Evolutionary conservation across 1,284 basidiomycete genomes (phyloP).

Genomic region (Pholiota adiposa): DNA sequence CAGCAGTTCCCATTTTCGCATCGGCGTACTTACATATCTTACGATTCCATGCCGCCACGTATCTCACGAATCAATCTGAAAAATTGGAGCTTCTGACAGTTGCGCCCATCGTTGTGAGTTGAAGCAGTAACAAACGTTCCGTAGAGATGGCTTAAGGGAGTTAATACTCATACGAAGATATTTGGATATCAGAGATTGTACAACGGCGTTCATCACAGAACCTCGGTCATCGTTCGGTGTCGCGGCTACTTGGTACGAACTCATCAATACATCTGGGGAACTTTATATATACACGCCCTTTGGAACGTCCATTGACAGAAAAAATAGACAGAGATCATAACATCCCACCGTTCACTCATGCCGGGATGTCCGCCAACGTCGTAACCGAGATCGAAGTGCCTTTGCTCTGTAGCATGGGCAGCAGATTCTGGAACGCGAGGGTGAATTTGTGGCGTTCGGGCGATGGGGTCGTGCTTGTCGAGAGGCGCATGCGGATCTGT

Average conservation of each 20-base stretch:
- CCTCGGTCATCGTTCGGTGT: background rate
- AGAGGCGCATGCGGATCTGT: slow-evolving; percentile 5
- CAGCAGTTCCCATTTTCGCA: no score
- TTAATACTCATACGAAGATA: no score
- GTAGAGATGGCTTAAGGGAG: no score
- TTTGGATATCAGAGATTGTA: background rate
- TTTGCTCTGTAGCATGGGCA: slow-evolving; percentile 2
- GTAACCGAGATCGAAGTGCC: background rate
- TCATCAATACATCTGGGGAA: background rate
- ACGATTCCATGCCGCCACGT: background rate
- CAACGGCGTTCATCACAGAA: background rate
- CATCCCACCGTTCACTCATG: background rate
- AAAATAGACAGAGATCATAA: background rate
- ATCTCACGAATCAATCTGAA: no score
- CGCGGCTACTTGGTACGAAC: background rate
- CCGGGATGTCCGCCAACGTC: background rate
- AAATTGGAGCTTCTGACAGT: no score
- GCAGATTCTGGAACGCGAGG: background rate
- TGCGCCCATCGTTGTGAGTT: no score
- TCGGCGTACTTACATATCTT: background rate
- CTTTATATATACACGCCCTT: no score
- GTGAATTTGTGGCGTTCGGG: background rate
- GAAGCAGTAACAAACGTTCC: no score
- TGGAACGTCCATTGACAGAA: background rate
- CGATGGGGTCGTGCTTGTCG: slow-evolving; percentile 1